A percentile compares a stretch with the other conserved stretches of the same genome.
Evolutionary conservation across 1,284 basidiomycete species (phyloP).

Genomic region (Leccinum pallidistipes): DNA sequence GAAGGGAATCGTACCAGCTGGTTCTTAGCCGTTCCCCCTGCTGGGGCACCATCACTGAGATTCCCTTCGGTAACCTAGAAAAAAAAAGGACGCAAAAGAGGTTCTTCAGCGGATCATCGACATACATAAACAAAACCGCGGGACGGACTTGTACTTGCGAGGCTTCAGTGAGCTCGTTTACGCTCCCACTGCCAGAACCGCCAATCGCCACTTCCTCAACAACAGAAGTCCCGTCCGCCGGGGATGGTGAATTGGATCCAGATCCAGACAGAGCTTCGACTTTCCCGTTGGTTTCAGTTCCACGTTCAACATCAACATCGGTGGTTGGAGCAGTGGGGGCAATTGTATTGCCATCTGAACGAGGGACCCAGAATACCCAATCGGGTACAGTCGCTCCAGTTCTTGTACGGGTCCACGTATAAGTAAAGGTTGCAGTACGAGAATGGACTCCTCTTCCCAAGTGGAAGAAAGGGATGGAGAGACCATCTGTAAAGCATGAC

Average conservation of each 20-base stretch:
- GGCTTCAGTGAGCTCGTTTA: neutral
- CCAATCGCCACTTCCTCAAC: neutral
- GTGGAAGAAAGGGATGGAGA: constrained; percentile 88
- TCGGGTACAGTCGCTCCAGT: constrained; percentile 42
- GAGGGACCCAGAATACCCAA: constrained; percentile 48
- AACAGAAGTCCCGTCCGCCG: neutral
- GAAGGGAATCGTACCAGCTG: constrained; percentile 32
- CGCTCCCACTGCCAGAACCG: neutral
- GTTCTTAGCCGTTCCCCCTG: neutral
- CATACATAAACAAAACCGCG: neutral
- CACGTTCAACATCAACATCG: constrained; percentile 29
- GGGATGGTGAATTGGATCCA: neutral
- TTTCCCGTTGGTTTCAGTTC: constrained; percentile 6
- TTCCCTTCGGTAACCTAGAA: constrained; percentile 15
- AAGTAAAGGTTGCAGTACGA: constrained; percentile 43
- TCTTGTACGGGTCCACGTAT: constrained; percentile 36
- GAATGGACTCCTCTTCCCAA: constrained; percentile 67
- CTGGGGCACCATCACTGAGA: neutral
- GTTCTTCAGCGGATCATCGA: constrained; percentile 18
- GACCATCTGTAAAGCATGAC: constrained; percentile 55
- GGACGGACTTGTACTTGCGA: constrained; percentile 26
- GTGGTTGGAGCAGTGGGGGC: neutral
- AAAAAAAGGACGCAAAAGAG: neutral
- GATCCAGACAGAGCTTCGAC: neutral
- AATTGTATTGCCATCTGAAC: constrained; percentile 19